Percentiles rank a stretch among this genome's conserved stretches.
Evolutionary conservation across 1,139 yeast species (phyloP).

Genomic region (Suhomyces atakaporum): DNA sequence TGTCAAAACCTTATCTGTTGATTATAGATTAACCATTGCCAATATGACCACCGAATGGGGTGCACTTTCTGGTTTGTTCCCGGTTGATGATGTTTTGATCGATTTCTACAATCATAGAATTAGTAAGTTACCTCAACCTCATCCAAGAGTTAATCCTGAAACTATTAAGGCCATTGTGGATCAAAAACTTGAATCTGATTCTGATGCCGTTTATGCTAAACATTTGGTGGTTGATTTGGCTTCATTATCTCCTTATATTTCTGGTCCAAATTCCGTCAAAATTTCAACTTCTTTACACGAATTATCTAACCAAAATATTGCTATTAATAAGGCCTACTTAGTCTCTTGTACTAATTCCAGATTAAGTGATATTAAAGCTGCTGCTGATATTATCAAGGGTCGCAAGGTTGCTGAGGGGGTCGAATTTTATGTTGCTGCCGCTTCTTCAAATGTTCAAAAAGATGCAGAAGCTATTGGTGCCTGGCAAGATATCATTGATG

Average conservation of each 20-base stretch:
- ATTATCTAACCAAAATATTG: conserved; percentile 68
- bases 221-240: conserved; percentile 77
- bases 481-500: conserved; percentile 85
- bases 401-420: conserved; percentile 84
- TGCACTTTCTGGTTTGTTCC: conserved; percentile 93
- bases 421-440: conserved; percentile 96
- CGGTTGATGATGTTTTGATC: conserved; percentile 77
- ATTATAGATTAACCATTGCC: conserved; percentile 92
- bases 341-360: conserved; percentile 98
- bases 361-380: conserved; percentile 88
- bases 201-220: conserved; percentile 84
- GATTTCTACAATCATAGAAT: conserved; percentile 77
- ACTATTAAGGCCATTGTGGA: conserved; percentile 54
- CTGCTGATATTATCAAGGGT: conserved; percentile 82
- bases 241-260: conserved; percentile 86
- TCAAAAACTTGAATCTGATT: conserved; percentile 58
- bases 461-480: conserved; percentile 92
- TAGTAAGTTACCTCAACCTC: conserved; percentile 69
- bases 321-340: conserved; percentile 89
- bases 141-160: conserved; percentile 74
- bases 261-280: conserved; percentile 98
- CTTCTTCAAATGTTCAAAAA: conserved; percentile 87
- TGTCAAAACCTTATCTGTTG: conserved; percentile 70
- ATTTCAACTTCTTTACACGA: conserved; percentile 77
- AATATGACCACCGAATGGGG: conserved; percentile 99